Conservation (phyloP, 192 early-diverging fungal species). For the Gonapodya sp. region DNA sequence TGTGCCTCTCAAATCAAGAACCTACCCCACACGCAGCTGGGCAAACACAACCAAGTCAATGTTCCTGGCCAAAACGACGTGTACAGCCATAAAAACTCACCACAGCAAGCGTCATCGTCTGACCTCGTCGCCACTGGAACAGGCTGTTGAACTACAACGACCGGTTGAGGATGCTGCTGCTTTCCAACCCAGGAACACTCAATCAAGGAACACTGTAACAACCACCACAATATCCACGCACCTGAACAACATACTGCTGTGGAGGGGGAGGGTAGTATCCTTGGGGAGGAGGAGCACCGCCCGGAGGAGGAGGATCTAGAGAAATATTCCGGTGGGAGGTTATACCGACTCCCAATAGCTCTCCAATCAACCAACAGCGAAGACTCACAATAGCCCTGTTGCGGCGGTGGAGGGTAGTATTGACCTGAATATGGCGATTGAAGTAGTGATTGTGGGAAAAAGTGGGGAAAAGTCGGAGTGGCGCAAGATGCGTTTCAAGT, state of each 20-base stretch:
- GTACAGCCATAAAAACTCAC: neutral
- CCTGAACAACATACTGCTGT: no score
- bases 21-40: no score
- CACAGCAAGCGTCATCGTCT: neutral
- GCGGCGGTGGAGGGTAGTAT: neutral
- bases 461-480: neutral
- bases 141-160: neutral
- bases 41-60: no score
- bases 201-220: no score
- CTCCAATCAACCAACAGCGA: no score
- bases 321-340: no score
- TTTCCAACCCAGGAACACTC: no score
- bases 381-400: neutral
- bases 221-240: no score
- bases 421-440: neutral
- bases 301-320: neutral
- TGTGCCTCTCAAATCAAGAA: no score
- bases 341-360: no score
- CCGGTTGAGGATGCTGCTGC: neutral
- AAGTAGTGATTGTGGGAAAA: neutral
- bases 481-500: no score
- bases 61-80: no score
- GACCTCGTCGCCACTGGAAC: neutral
- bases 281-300: neutral
- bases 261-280: neutral